Evolutionary conservation across 2,329 filamentous ascomycete species (phyloP).

Genomic region (Xylariaceae sp.): DNA sequence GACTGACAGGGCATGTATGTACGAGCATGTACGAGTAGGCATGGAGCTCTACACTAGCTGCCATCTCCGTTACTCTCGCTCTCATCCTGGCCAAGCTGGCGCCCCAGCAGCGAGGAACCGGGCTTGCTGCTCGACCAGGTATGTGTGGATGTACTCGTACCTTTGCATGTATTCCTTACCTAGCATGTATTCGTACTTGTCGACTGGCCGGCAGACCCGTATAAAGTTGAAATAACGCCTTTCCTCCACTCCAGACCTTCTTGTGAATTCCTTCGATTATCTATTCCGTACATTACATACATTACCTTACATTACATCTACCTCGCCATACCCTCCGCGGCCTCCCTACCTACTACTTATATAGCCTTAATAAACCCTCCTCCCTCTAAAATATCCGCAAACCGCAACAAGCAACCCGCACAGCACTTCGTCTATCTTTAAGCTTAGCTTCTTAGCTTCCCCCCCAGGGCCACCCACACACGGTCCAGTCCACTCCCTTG

Average conservation of each 20-base stretch:
- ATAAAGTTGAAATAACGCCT: conserved; percentile 33
- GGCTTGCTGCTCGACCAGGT: conserved; percentile 10
- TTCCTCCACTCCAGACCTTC: conserved; percentile 26
- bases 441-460: conserved; percentile 4
- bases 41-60: neutral
- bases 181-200: too few relatives aligned
- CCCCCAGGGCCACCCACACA: conserved; percentile 3
- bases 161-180: too few relatives aligned
- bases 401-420: neutral
- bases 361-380: conserved; percentile 22
- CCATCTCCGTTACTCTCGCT: conserved; percentile 2
- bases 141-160: neutral
- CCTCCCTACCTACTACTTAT: neutral
- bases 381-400: conserved; percentile 6
- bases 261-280: conserved; percentile 27
- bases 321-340: conserved; percentile 8
- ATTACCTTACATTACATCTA: too few relatives aligned
- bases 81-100: conserved; percentile 13
- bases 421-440: conserved; percentile 2
- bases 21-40: neutral
- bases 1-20: neutral
- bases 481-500: conserved; percentile 15
- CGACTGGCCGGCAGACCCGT: conserved; percentile 17
- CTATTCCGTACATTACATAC: neutral
- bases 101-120: conserved; percentile 17